Evolutionary conservation across 345 rosid species (phyloP), one percentile per base, ranked within the genome.

Genomic region (Atalantia buxifolia): DNA sequence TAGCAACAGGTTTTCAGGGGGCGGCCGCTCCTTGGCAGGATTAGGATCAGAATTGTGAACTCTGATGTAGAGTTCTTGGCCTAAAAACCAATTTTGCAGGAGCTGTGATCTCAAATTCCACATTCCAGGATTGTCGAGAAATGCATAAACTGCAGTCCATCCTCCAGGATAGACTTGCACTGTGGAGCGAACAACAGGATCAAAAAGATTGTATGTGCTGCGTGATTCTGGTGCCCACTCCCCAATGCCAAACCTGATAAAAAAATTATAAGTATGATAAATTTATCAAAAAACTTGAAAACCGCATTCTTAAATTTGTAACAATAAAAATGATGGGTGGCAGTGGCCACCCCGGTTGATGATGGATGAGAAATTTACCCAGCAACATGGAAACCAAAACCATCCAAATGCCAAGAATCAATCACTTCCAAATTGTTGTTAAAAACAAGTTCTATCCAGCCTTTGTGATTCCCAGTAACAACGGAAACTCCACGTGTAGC

Each of bases 351-450:
- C 50, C 50, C 31, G 28, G 64, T 75, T n/a, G 30, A 0, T 10
- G 30, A 59, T n/a, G 35, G 38, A 19, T 14, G 9, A 21, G 71
- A n/a, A 42, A 71, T 70, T 79, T 77, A 85, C 90, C 87, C 92
- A 16, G 88, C 88, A 30, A 86, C 86, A 9, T 45, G 85, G 81
- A 90, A 84, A 3, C 89, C 71, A 30, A 78, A 90, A 13, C 94
- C 92, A 61, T 89, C 89, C 48, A 90, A 82, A 67, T 89, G 91
- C 92, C 94, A 90, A 24, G 91, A 84, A 76, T 89, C 91, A 62
- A 87, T 83, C 56, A 18, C 78, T 12, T 72, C 79, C 16, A 82
- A 22, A 31, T 77, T 72, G 66, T 87, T 90, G 62, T 66, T 56
- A 56, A 90, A 80, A 19, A 90, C 90, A 25, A 86, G 59, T 71